Conservation (phyloP, 1,139 yeast genomes). For the Hyphopichia pseudoburtonii region DNA sequence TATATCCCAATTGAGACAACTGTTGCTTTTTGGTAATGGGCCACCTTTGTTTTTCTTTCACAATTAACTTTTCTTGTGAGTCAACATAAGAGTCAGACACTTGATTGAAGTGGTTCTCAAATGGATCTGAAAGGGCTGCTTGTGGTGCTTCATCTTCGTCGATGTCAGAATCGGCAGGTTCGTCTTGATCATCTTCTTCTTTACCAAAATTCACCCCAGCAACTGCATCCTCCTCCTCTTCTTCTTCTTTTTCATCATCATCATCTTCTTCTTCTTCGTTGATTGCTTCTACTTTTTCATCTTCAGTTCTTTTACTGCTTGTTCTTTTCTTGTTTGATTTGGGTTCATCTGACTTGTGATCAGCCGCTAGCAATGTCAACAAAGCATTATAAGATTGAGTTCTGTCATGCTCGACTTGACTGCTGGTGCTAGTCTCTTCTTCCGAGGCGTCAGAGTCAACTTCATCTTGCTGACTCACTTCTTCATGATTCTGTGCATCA, state of each 20-base stretch:
- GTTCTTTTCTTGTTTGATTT: constrained; percentile 12
- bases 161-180: constrained; percentile 24
- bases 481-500: constrained; percentile 10
- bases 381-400: constrained; percentile 73
- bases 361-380: constrained; percentile 64
- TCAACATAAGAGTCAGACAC: constrained; percentile 46
- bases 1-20: constrained; percentile 19
- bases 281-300: constrained; percentile 18
- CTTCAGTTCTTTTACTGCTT: constrained; percentile 9
- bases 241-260: constrained; percentile 36
- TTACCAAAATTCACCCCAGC: constrained; percentile 25
- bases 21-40: constrained; percentile 15
- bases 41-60: constrained; percentile 28
- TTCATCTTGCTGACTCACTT: constrained; percentile 15
- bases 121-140: constrained; percentile 51
- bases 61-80: constrained; percentile 22
- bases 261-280: too few species aligned
- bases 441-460: constrained; percentile 8
- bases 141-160: constrained; percentile 26
- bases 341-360: constrained; percentile 36
- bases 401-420: constrained; percentile 9
- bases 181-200: constrained; percentile 27
- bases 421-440: constrained; percentile 4
- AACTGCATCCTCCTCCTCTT: constrained; percentile 28
- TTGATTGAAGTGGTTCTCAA: constrained; percentile 70